Conservation (phyloP, 306 rosid species). For the Trifolium pratense region DNA sequence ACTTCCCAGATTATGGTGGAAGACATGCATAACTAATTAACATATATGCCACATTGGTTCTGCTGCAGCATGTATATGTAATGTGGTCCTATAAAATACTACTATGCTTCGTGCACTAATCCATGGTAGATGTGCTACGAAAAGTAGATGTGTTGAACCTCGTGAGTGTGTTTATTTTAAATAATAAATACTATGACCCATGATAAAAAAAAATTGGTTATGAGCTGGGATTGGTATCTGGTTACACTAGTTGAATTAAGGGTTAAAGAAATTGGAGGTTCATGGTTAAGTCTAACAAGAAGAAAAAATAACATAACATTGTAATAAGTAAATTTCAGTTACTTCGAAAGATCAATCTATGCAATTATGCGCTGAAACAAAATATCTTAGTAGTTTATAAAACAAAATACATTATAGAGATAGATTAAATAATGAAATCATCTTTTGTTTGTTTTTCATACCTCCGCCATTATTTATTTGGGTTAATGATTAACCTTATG, state of each 20-base stretch:
- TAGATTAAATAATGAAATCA: conserved; percentile 16
- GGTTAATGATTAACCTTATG: conserved; percentile 11
- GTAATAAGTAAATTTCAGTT: too few relatives aligned
- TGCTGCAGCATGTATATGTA: background rate
- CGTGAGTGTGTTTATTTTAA: conserved; percentile 37
- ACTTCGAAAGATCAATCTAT: too few relatives aligned
- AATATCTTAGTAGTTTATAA: too few relatives aligned
- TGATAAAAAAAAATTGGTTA: too few relatives aligned
- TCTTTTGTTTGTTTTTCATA: background rate
- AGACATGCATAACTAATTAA: background rate
- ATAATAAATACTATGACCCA: background rate
- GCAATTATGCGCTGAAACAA: too few relatives aligned
- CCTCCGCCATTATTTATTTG: background rate
- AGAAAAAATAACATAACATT: too few relatives aligned
- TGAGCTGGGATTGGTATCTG: too few relatives aligned
- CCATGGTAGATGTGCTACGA: background rate
- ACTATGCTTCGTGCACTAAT: background rate
- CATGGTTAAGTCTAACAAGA: too few relatives aligned
- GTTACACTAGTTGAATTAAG: too few relatives aligned
- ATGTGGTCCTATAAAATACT: conserved; percentile 25
- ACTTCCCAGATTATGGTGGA: conserved; percentile 25
- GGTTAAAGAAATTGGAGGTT: too few relatives aligned
- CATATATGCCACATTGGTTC: background rate
- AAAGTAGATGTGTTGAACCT: conserved; percentile 27
- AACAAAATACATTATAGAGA: background rate